Percentiles rank a stretch among this genome's conserved stretches.
phyloP scores from a whole-genome alignment of 106 monocot species.

The Triglochin maritima region DNA sequence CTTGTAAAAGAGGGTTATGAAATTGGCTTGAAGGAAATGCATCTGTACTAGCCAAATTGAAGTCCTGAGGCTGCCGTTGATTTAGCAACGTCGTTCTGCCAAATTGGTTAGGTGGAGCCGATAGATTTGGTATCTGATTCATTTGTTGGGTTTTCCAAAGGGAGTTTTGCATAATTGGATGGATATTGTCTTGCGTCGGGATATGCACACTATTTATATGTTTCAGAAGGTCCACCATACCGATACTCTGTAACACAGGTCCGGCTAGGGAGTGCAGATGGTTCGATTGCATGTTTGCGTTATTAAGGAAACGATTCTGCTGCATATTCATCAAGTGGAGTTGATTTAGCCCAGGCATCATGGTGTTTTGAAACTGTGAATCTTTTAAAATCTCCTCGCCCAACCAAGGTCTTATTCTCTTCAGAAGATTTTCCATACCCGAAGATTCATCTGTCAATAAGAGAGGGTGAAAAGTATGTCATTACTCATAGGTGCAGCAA shows the following conservation, averaged over 20 bases:
- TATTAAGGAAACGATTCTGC: conserved; percentile 45
- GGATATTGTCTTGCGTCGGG: conserved; percentile 48
- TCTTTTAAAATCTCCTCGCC: conserved; percentile 83
- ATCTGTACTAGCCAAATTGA: conserved; percentile 31
- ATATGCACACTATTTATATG: conserved; percentile 35
- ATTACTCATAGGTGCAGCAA: too few relatives aligned
- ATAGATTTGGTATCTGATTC: conserved; percentile 40
- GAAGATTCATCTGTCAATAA: conserved; percentile 49
- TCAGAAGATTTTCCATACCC: conserved; percentile 82
- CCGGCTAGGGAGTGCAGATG: conserved; percentile 36
- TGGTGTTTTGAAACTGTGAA: conserved; percentile 48
- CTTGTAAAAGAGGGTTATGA: conserved; percentile 24
- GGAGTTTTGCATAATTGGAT: conserved; percentile 32
- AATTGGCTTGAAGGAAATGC: conserved; percentile 27
- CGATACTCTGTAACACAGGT: conserved; percentile 48
- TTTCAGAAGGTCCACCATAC: conserved; percentile 39
- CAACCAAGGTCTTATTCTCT: conserved; percentile 80
- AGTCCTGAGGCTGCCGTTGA: conserved; percentile 41
- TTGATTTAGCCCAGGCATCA: conserved; percentile 70
- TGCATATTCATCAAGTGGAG: conserved; percentile 88
- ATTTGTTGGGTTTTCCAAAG: conserved; percentile 36
- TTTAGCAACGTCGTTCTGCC: conserved; percentile 11
- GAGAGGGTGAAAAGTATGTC: too few relatives aligned
- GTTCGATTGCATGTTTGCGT: conserved; percentile 45
- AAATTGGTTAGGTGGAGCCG: conserved; percentile 38